Evolutionary conservation across 1,139 yeast species (phyloP).

Genomic region (Suhomyces panamericanus): DNA sequence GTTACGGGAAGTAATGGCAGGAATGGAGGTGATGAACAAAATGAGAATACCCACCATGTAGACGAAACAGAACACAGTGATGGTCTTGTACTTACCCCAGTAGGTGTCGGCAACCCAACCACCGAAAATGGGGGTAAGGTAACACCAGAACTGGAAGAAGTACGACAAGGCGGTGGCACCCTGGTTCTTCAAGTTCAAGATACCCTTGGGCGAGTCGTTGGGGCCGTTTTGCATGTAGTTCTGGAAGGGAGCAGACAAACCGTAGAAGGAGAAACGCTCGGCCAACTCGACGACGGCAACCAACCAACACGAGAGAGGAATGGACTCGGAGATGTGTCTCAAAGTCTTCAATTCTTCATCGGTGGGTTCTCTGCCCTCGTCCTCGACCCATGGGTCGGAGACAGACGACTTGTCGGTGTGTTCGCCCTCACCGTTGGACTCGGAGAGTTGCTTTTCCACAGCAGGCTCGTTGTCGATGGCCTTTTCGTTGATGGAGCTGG

Average conservation of each 20-base stretch:
- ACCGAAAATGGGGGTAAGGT: slow-evolving; percentile 75
- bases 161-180: slow-evolving; percentile 76
- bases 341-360: slow-evolving; percentile 39
- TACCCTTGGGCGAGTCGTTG: slow-evolving; percentile 54
- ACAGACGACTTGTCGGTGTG: slow-evolving; percentile 4
- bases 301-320: slow-evolving; percentile 58
- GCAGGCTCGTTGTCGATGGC: slow-evolving; percentile 1
- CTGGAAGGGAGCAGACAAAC: slow-evolving; percentile 72
- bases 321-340: slow-evolving; percentile 42
- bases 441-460: slow-evolving; percentile 7
- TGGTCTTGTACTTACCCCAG: slow-evolving; percentile 72
- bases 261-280: slow-evolving; percentile 84
- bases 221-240: slow-evolving; percentile 69
- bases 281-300: slow-evolving; percentile 79
- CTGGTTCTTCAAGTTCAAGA: slow-evolving; percentile 57
- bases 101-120: slow-evolving; percentile 76
- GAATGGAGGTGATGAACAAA: slow-evolving; percentile 71
- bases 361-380: slow-evolving; percentile 35
- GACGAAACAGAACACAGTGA: slow-evolving; percentile 57
- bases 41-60: slow-evolving; percentile 65
- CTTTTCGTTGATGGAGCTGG: slow-evolving; percentile 1
- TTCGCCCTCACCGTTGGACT: not conserved
- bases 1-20: slow-evolving; percentile 52
- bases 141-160: slow-evolving; percentile 82
- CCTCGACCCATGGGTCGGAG: slow-evolving; percentile 12